Base-by-base conservation (phyloP, 768 basidiomycete species). In the Coprinellus aureogranulatus region DNA sequence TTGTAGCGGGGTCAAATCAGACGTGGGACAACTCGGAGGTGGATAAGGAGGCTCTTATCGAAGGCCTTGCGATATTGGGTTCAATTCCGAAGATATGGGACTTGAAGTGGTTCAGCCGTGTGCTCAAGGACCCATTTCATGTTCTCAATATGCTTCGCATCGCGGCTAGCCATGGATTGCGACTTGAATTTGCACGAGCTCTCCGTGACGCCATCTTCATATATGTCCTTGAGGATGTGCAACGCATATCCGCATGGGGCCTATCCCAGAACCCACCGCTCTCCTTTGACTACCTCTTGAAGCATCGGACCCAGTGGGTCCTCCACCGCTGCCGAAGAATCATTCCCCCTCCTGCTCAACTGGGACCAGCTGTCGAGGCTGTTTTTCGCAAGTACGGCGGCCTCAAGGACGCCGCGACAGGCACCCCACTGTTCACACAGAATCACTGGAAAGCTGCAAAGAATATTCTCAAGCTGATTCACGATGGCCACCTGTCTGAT, bases 331-430 rank as follows among this genome's bases (percentile, higher is more conserved):
- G 68, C 42, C 64, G 64, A 28, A 59, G 64, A 0, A 61, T 63
- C 16, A 70, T 77, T 27, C 73, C 75, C 11, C 69, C 74, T 8
- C 63, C 74, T 0, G 60, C 74, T 23, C 48, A 60, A 6, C 67
- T 76, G 11, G 63, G 68, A 3, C 45, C 57, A 9, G 49, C 61
- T 8, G 69, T 76, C 26, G 4, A 45, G 0, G 31, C 62, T 0
- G 68, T 76, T 1, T 71, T 76, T 40, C 16, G 47, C 1, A 67
- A 58, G 20, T 76, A 64, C 63, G 75, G 74, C 0, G 68, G 73
- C 4, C 52, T 77, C 3, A 67, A 69, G 40, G 74, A 77, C 64
- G 54, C 69, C 0, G 61, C 53, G 14, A 67, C 72, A 0, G 60
- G 62, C 0, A 34, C 57, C 0, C 68, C 72, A 18, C 62, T 77